A percentile compares a stretch with the other conserved stretches of the same genome.
These are phyloP conservation scores for Cutaneotrichosporon cutaneum DNA, from an alignment of 1,284 basidiomycete species.

Conservation along the genomic window DNA sequence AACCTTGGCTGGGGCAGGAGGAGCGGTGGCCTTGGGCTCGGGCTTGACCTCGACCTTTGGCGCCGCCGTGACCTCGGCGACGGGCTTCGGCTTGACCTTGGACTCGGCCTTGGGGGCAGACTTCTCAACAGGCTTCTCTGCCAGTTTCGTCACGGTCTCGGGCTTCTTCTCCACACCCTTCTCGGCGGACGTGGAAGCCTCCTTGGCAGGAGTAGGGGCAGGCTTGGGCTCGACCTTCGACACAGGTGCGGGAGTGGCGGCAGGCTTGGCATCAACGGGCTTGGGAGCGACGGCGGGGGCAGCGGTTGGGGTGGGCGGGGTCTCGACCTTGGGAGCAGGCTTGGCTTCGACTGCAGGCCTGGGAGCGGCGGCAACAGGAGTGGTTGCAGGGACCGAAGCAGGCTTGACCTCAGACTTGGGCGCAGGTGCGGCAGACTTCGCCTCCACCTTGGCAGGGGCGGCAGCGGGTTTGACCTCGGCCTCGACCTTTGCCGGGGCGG, in stretches of 20 bases:
- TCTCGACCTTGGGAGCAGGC: neutral
- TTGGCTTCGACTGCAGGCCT: neutral
- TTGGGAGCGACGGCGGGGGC: neutral
- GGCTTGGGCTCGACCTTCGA: neutral
- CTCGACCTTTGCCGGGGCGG: too few species aligned
- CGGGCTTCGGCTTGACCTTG: neutral
- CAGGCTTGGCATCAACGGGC: neutral
- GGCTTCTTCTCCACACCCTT: neutral
- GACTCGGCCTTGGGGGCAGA: neutral
- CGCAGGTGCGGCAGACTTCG: neutral
- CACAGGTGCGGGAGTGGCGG: neutral
- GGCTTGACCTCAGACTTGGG: neutral
- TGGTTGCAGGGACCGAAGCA: neutral
- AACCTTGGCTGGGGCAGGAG: neutral
- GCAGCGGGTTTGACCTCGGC: too few species aligned
- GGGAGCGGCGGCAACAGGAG: neutral
- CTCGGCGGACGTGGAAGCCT: too few species aligned
- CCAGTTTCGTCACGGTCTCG: neutral
- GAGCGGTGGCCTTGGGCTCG: neutral
- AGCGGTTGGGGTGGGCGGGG: neutral
- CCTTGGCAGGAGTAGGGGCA: neutral
- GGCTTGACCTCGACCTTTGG: neutral
- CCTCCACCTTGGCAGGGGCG: too few species aligned
- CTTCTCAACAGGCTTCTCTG: neutral
- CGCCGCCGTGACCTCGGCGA: neutral